Conservation (phyloP, 2,329 filamentous ascomycete genomes). For the Aspergillus persii region DNA sequence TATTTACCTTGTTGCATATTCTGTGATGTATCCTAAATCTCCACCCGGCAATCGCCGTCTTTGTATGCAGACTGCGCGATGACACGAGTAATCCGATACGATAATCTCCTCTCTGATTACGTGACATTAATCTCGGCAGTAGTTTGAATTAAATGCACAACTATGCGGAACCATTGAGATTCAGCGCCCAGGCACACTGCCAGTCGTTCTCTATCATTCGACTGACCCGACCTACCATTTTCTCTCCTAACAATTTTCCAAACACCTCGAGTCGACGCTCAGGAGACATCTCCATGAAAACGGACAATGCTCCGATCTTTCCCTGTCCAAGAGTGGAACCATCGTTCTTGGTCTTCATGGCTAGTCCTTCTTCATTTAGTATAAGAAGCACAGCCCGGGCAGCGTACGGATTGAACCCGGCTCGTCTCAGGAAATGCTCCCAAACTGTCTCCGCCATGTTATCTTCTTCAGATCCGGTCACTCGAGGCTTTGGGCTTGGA, state of each 20-base stretch:
- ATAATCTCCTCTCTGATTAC: constrained; percentile 31
- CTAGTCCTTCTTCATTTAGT: constrained; percentile 23
- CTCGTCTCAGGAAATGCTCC: constrained; percentile 65
- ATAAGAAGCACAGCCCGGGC: constrained; percentile 60
- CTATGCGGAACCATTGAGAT: constrained; percentile 11
- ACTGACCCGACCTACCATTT: constrained; percentile 54
- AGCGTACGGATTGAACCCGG: constrained; percentile 69
- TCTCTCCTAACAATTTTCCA: constrained; percentile 54
- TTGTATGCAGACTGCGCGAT: constrained; percentile 14
- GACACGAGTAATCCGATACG: constrained; percentile 29
- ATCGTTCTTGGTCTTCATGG: not conserved
- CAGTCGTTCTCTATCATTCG: constrained; percentile 52
- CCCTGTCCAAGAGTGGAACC: not conserved
- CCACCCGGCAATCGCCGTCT: constrained; percentile 19
- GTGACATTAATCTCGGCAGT: not conserved
- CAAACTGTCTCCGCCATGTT: constrained; percentile 60
- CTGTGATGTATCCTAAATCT: constrained; percentile 33
- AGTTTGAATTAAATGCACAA: not conserved
- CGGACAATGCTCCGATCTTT: constrained; percentile 8
- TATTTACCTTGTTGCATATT: constrained; percentile 30
- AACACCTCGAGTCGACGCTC: constrained; percentile 53
- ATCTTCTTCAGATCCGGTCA: constrained; percentile 16
- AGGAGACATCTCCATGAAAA: constrained; percentile 58
- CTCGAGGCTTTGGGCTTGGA: constrained; percentile 5
- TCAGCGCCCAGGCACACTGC: constrained; percentile 34